Base-by-base conservation (phyloP, 495 filamentous ascomycete genomes). In the Aspergillus incahuasiensis region DNA sequence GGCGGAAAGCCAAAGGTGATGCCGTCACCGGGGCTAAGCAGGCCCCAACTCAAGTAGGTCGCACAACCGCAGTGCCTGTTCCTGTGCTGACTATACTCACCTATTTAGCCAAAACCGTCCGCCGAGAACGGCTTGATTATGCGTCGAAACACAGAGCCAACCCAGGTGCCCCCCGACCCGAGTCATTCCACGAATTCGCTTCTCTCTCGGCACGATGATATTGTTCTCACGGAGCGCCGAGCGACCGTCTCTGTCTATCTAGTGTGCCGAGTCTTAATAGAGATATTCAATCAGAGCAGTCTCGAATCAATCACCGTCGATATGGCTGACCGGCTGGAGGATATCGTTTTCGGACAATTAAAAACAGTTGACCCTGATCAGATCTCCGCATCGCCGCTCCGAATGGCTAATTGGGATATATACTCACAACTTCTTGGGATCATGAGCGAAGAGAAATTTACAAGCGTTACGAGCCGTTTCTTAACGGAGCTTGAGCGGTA, bases 161-260 rank as follows among this genome's bases (percentile, higher is more conserved):
- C 69, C 0, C 77, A 78, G 38, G 52, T 60, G 8, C 56, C 52
- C 18, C 59, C 54, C 13, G 72, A 76, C 18, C 51, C 64, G 22
- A 72, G 76, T 43, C 28, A 59, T 63, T 21, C 52, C 28, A 45
- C 58, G 47, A 54, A 62, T 58, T 60, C 59, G 48, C 56, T 87
- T 58, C 73, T 80, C 49, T 71, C 79, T 52, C 81, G 82, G 60
- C 83, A 90, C 54, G 85, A 87, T 54, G 84, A 78, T 61, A 83
- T 90, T 21, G 77, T 82, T 40, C 79, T 91, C 63, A 84, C 88
- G 2, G 94, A 98, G 67, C 82, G 91, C 55, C 85, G 90, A 12
- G 95, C 94, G 6, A 90, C 88, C 0, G 86, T 95, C 2, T 95
- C 95, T 12, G 94, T 97, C 34, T 98, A 95, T 64, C 84, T 98